Evolutionary conservation across 345 rosid genomes (phyloP).

Genomic region (Syzygium grande): DNA sequence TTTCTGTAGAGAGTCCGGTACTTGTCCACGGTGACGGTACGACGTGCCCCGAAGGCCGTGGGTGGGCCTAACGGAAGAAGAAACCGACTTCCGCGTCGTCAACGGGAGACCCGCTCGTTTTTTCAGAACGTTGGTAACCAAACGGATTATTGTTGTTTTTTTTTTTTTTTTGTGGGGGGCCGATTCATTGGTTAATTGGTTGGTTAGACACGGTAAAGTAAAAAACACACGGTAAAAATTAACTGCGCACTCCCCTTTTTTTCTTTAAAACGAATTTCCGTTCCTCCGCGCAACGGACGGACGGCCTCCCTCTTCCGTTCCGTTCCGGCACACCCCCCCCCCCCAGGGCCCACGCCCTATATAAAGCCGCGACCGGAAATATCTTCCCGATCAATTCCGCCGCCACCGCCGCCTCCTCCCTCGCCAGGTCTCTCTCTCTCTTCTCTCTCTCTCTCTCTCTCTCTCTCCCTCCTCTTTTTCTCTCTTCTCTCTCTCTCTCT

Average conservation of each 20-base stretch:
- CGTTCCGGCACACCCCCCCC: too few relatives aligned
- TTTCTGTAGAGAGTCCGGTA: background rate
- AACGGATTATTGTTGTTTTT: too few relatives aligned
- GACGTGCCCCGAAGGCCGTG: fast-evolving
- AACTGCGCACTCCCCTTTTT: background rate
- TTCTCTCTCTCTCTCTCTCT: background rate
- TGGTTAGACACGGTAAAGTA: too few relatives aligned
- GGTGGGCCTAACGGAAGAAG: too few relatives aligned
- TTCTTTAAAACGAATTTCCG: fast-evolving
- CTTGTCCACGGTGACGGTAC: background rate
- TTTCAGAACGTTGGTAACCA: too few relatives aligned
- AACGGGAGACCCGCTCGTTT: background rate
- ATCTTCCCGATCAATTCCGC: background rate
- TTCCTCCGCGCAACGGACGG: too few relatives aligned
- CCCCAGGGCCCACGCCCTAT: background rate
- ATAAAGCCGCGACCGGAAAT: background rate
- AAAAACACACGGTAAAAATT: too few relatives aligned
- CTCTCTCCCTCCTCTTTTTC: too few relatives aligned
- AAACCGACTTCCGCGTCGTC: background rate
- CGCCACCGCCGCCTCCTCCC: background rate
- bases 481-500: background rate
- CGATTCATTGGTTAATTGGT: too few relatives aligned
- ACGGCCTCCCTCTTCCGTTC: background rate
- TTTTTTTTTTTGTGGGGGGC: too few relatives aligned
- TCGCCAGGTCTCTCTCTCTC: background rate